Percentiles rank a stretch among this genome's conserved stretches.
Evolutionary conservation across 352 stramenopile genomes (phyloP).

Genomic region (Phytophthora rubi): DNA sequence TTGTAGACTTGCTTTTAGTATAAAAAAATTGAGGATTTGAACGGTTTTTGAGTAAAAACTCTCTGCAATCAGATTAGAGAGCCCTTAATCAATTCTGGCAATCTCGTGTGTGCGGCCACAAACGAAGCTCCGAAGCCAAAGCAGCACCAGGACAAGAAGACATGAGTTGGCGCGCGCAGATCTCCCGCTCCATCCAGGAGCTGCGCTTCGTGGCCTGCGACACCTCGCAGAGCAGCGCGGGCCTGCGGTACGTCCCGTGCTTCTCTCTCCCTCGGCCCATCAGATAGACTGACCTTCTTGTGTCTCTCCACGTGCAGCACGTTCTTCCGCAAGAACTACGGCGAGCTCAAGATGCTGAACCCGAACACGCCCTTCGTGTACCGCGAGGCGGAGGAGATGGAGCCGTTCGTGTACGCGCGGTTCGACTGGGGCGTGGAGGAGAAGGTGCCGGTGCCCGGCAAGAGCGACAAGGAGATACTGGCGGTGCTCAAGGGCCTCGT

Average conservation of each 20-base stretch:
- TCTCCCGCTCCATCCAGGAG: constrained; percentile 86
- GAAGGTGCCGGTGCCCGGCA: constrained; percentile 84
- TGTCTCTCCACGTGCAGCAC: constrained; percentile 42
- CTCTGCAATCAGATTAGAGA: too few species aligned
- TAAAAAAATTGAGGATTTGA: too few species aligned
- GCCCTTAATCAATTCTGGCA: too few species aligned
- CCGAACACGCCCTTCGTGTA: constrained; percentile 85
- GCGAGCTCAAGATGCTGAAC: constrained; percentile 90
- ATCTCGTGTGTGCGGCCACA: not conserved
- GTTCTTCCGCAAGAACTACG: constrained; percentile 90
- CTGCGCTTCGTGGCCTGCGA: constrained; percentile 86
- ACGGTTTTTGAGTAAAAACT: too few species aligned
- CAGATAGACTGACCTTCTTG: not conserved
- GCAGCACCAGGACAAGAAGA: constrained; percentile 7
- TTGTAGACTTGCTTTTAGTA: too few species aligned
- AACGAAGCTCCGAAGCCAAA: not conserved
- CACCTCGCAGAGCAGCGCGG: constrained; percentile 84
- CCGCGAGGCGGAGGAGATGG: constrained; percentile 86
- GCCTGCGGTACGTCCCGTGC: constrained; percentile 63
- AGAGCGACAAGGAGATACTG: constrained; percentile 86
- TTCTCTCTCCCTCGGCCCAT: not conserved
- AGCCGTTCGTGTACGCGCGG: constrained; percentile 89
- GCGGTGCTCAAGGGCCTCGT: constrained; percentile 79
- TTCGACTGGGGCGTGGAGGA: constrained; percentile 88
- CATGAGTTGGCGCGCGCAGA: constrained; percentile 91